Evolutionary conservation across 1,284 basidiomycete species (phyloP).

Genomic region (Wolfiporia cocos): DNA sequence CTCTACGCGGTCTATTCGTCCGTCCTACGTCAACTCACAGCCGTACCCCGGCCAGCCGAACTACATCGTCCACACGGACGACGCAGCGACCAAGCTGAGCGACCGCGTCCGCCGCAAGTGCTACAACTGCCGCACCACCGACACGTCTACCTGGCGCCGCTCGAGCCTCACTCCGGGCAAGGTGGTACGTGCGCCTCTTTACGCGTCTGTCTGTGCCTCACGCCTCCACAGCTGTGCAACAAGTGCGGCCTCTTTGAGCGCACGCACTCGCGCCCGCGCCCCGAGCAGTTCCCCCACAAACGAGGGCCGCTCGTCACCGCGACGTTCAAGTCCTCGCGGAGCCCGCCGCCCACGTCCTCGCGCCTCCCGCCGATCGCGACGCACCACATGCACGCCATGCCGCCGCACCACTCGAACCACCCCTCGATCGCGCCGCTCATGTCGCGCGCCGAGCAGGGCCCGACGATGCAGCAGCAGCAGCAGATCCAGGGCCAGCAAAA

Average conservation of each 20-base stretch:
- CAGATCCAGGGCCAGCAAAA: conserved; percentile 10
- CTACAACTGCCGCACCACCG: conserved; percentile 81
- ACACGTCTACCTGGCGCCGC: conserved; percentile 76
- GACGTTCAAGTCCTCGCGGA: conserved; percentile 24
- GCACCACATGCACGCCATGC: conserved; percentile 24
- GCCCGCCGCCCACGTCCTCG: conserved; percentile 30
- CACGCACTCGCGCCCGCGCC: conserved; percentile 72
- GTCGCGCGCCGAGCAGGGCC: conserved; percentile 15
- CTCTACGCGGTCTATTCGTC: conserved; percentile 21
- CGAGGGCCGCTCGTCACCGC: conserved; percentile 55
- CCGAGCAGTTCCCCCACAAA: conserved; percentile 77
- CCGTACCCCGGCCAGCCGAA: conserved; percentile 30
- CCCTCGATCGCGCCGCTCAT: conserved; percentile 42
- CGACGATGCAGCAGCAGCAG: background rate
- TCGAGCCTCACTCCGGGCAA: conserved; percentile 74
- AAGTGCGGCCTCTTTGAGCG: conserved; percentile 81
- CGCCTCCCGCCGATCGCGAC: conserved; percentile 20
- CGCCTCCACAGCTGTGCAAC: conserved; percentile 62
- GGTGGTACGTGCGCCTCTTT: conserved; percentile 48
- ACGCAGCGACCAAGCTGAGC: conserved; percentile 70
- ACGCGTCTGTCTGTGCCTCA: background rate
- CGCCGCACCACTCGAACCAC: conserved; percentile 41
- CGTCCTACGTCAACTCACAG: conserved; percentile 24
- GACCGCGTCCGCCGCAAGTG: conserved; percentile 69
- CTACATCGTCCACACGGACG: conserved; percentile 57